A percentile compares a stretch with the other conserved stretches of the same genome.
Conservation (phyloP, 352 stramenopile genomes). For the Detonula confervacea region DNA sequence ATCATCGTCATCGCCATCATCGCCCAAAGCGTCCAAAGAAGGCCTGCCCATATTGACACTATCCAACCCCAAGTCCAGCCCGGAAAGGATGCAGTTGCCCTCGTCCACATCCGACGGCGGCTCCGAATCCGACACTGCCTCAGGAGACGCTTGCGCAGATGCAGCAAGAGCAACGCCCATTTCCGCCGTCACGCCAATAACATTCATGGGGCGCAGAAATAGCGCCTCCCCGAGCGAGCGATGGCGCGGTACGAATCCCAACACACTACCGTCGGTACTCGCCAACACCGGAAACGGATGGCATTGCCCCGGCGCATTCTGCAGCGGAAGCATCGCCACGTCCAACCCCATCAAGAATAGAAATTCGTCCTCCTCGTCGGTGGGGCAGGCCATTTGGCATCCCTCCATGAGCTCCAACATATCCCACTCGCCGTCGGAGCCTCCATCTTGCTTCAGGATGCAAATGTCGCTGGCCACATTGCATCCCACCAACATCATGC, state of each 20-base stretch:
- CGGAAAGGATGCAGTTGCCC: constrained; percentile 29
- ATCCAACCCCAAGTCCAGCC: constrained; percentile 43
- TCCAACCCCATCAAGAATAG: constrained; percentile 67
- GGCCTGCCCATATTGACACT: constrained; percentile 11
- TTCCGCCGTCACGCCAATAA: not conserved
- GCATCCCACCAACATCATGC: constrained; percentile 67
- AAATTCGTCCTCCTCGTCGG: constrained; percentile 80
- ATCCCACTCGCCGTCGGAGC: constrained; percentile 55
- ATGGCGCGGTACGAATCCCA: constrained; percentile 28
- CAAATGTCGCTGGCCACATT: constrained; percentile 78
- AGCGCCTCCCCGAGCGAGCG: constrained; percentile 1
- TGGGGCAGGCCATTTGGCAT: constrained; percentile 59
- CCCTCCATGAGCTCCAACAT: constrained; percentile 78
- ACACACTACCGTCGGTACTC: constrained; percentile 32
- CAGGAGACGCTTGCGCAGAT: not conserved
- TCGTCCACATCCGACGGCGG: not conserved
- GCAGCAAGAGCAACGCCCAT: constrained; percentile 18
- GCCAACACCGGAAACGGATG: constrained; percentile 39
- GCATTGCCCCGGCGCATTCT: not conserved
- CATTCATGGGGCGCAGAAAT: constrained; percentile 16
- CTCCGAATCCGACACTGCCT: not conserved
- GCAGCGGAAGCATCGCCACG: constrained; percentile 46
- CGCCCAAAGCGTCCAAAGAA: not conserved
- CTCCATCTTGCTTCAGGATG: constrained; percentile 33
- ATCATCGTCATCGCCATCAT: constrained; percentile 29